Conservation (phyloP, 441 rosid species). For the Euphorbia schlechtendalii region DNA sequence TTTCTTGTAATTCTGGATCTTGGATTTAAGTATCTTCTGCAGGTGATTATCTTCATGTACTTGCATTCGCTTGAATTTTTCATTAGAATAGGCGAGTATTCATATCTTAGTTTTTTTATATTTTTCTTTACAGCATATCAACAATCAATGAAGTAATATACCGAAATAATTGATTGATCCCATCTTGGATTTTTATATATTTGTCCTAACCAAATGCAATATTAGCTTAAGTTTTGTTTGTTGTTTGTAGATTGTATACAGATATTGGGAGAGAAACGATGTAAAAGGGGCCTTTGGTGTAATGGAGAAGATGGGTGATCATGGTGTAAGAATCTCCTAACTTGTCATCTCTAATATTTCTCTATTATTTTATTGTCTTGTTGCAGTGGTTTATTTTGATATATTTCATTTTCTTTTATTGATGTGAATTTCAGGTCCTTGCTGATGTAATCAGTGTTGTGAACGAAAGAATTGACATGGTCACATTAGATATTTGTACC, state of each 20-base stretch:
- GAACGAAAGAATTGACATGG: constrained; percentile 55
- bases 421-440: constrained; percentile 50
- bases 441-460: constrained; percentile 72
- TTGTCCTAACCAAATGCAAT: constrained; percentile 1
- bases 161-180: background rate
- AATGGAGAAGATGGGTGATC: constrained; percentile 92
- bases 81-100: background rate
- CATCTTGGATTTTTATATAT: background rate
- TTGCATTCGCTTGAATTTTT: background rate
- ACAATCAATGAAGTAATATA: background rate
- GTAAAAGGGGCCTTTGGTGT: constrained; percentile 64
- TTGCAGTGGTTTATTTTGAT: constrained; percentile 3
- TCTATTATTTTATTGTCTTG: background rate
- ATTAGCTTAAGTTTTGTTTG: constrained; percentile 24
- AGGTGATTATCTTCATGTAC: background rate
- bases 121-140: background rate
- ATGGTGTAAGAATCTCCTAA: constrained; percentile 54
- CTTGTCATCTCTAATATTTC: background rate
- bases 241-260: constrained; percentile 58
- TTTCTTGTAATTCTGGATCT: background rate
- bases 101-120: too few species aligned
- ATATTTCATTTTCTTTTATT: constrained; percentile 2
- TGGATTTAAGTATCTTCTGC: background rate
- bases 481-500: constrained; percentile 75
- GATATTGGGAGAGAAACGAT: constrained; percentile 88